Percentiles rank a stretch among this genome's conserved stretches.
Conservation (phyloP, 805 yeast genomes). For the Saccharomyces paradoxus region DNA sequence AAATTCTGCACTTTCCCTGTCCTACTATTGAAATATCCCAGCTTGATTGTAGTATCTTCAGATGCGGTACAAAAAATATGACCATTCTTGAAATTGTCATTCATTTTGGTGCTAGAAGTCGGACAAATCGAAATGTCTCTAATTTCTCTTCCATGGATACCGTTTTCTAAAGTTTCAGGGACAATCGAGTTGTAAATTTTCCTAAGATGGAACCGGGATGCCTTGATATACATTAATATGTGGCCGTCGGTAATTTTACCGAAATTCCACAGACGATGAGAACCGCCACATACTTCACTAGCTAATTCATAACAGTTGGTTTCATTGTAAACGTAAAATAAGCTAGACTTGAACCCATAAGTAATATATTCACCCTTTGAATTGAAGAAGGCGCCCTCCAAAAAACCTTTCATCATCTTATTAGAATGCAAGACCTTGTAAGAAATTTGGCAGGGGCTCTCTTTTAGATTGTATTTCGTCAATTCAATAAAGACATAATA, state of each 20-base stretch:
- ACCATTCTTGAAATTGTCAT: constrained; percentile 26
- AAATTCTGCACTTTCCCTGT: constrained; percentile 39
- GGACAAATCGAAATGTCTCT: constrained; percentile 53
- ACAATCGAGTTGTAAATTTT: constrained; percentile 19
- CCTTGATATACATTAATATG: constrained; percentile 52
- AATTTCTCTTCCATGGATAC: constrained; percentile 89
- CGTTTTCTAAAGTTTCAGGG: constrained; percentile 40
- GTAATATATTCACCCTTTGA: constrained; percentile 43
- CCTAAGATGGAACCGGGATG: constrained; percentile 40
- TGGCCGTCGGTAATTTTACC: constrained; percentile 25
- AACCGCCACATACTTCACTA: constrained; percentile 79
- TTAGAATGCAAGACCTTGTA: constrained; percentile 42
- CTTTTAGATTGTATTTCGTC: not conserved
- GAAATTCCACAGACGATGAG: constrained; percentile 78
- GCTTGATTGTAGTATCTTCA: constrained; percentile 74
- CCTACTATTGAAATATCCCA: constrained; percentile 35
- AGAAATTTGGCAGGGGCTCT: constrained; percentile 2
- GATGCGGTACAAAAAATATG: constrained; percentile 64
- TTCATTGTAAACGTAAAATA: constrained; percentile 77
- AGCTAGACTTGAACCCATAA: constrained; percentile 76
- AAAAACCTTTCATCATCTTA: constrained; percentile 62
- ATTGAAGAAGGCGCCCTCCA: constrained; percentile 61
- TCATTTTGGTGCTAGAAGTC: not conserved
- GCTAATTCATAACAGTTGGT: constrained; percentile 61
- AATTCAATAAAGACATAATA: constrained; percentile 38